phyloP scores from a whole-genome alignment of 208 protist genomes.

The Leishmania arabica region DNA sequence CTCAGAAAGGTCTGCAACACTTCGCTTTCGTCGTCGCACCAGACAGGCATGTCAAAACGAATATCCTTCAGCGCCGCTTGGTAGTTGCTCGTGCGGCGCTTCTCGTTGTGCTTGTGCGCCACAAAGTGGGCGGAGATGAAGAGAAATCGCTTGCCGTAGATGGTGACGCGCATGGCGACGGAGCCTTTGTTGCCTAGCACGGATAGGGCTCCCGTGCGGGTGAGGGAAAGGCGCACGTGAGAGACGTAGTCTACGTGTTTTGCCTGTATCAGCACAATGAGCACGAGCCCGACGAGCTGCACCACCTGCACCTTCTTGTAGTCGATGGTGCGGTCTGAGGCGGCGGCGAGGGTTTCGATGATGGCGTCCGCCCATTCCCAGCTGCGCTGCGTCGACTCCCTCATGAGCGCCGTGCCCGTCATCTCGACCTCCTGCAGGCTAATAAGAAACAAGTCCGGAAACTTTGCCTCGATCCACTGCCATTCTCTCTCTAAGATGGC shows the following conservation, averaged over 20 bases:
- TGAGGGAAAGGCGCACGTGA: slow-evolving; percentile 71
- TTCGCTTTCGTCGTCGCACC: slow-evolving; percentile 76
- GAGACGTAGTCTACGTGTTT: slow-evolving; percentile 67
- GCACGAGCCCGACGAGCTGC: slow-evolving; percentile 78
- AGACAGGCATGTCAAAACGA: slow-evolving; percentile 55
- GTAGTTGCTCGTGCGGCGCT: slow-evolving; percentile 75
- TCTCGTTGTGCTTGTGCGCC: slow-evolving; percentile 89
- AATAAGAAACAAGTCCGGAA: slow-evolving; percentile 79
- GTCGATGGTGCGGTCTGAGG: slow-evolving; percentile 39
- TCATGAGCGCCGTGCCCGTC: slow-evolving; percentile 71
- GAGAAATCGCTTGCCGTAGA: slow-evolving; percentile 89
- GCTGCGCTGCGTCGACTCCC: slow-evolving; percentile 65
- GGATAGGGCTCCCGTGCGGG: slow-evolving; percentile 72
- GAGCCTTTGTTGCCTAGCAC: slow-evolving; percentile 93
- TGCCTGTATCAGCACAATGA: slow-evolving; percentile 65
- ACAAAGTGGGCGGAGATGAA: slow-evolving; percentile 92
- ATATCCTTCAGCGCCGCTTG: slow-evolving; percentile 68
- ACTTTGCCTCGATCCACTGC: slow-evolving; percentile 35
- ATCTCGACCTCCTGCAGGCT: slow-evolving; percentile 90
- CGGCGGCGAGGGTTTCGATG: slow-evolving; percentile 46
- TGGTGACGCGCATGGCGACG: slow-evolving; percentile 79
- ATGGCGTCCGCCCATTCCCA: slow-evolving; percentile 71
- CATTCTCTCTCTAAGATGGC: slow-evolving; percentile 12
- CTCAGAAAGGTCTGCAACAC: slow-evolving; percentile 67
- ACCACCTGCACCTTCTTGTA: slow-evolving; percentile 72